Conservation (phyloP, 225 moss, liverwort and hornwort genomes). For the Sphagnum contortum region DNA sequence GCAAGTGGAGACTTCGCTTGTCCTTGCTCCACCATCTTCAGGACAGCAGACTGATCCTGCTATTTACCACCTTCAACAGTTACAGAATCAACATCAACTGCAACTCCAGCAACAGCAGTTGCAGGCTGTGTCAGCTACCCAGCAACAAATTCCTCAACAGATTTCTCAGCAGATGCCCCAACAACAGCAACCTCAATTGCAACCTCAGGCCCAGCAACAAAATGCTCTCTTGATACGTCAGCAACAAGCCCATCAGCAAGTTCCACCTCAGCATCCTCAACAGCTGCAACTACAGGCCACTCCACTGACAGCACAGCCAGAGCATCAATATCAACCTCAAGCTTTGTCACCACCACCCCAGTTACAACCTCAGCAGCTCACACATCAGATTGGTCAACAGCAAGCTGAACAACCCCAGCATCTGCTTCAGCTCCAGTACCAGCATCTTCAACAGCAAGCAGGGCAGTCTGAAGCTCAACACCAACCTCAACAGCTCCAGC, state of each 20-base stretch:
- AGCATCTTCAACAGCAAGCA: conserved; percentile 5
- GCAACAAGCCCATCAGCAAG: not conserved
- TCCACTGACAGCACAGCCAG: conserved; percentile 7
- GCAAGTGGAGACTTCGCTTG: too few species aligned
- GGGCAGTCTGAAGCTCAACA: too few species aligned
- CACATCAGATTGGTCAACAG: too few species aligned
- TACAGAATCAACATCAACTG: conserved; percentile 2
- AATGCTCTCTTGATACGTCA: conserved; percentile 2
- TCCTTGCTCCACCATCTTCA: too few species aligned
- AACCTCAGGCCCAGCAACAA: not conserved
- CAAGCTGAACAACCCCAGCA: too few species aligned
- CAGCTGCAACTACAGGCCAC: not conserved
- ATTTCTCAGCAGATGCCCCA: conserved; percentile 29
- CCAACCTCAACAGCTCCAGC: conserved; percentile 15
- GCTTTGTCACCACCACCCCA: conserved; percentile 24
- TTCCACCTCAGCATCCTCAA: not conserved
- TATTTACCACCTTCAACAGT: too few species aligned
- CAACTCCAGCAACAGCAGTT: conserved; percentile 13
- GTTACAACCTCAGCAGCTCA: conserved; percentile 17
- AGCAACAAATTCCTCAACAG: not conserved
- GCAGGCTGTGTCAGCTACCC: conserved; percentile 23
- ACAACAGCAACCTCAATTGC: conserved; percentile 8
- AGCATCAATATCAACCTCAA: conserved; percentile 32
- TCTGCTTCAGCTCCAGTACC: conserved; percentile 4
- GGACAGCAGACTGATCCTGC: too few species aligned